A percentile compares a stretch with the other conserved stretches of the same genome.
Evolutionary conservation across 306 rosid genomes (phyloP).

Genomic region (Sicyos baderoa): DNA sequence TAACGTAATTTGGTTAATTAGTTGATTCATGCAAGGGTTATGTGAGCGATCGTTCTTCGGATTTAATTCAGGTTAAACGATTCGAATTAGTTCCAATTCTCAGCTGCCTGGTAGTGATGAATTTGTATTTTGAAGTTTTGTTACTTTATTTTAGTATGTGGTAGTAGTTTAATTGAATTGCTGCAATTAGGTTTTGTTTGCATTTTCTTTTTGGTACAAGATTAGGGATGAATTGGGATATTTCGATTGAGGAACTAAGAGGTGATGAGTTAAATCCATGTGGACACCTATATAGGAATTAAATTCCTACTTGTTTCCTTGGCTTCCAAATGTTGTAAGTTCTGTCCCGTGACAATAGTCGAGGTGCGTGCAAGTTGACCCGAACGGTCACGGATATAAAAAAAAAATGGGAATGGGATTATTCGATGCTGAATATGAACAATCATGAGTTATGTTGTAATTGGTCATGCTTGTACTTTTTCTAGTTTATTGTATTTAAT

Average conservation of each 20-base stretch:
- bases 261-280: too few relatives aligned
- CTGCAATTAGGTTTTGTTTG: slow-evolving; percentile 4
- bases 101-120: neutral
- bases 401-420: too few relatives aligned
- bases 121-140: neutral
- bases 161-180: slow-evolving; percentile 8
- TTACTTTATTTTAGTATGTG: neutral
- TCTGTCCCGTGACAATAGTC: too few relatives aligned
- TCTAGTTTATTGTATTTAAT: neutral
- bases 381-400: too few relatives aligned
- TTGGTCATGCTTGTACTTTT: neutral
- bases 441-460: slow-evolving; percentile 2
- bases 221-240: neutral
- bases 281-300: too few relatives aligned
- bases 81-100: neutral
- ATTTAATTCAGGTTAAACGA: slow-evolving; percentile 5
- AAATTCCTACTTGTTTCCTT: too few relatives aligned
- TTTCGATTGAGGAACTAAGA: too few relatives aligned
- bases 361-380: too few relatives aligned
- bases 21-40: slow-evolving; percentile 9
- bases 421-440: neutral
- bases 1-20: neutral
- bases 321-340: too few relatives aligned
- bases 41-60: neutral
- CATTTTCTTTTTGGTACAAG: neutral